Evolutionary conservation across 768 basidiomycete genomes (phyloP).

Genomic region (Mycena filopes): DNA sequence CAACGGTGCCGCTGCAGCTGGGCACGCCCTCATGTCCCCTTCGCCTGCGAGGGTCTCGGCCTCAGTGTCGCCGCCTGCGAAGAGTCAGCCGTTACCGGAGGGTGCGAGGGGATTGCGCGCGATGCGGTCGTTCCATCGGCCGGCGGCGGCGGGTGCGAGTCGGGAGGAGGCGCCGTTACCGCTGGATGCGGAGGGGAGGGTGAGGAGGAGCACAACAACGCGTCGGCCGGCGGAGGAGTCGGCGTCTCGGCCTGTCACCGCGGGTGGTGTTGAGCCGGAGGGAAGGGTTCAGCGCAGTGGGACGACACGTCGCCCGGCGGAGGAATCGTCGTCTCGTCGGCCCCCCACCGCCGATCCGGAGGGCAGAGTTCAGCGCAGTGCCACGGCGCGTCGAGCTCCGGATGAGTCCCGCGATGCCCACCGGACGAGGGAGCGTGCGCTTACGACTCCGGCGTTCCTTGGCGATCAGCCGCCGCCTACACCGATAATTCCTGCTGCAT

Average conservation of each 20-base stretch:
- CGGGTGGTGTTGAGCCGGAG: slow-evolving; percentile 31
- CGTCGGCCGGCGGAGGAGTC: slow-evolving; percentile 31
- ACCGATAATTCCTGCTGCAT: slow-evolving; percentile 5
- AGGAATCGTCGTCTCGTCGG: neutral
- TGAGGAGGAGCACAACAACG: slow-evolving; percentile 51
- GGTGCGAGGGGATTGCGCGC: slow-evolving; percentile 51
- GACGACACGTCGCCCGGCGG: slow-evolving; percentile 41
- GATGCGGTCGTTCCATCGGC: slow-evolving; percentile 72
- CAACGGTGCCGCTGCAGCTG: slow-evolving; percentile 31
- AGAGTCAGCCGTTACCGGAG: slow-evolving; percentile 35
- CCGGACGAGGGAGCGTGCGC: slow-evolving; percentile 12
- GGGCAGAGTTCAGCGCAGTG: slow-evolving; percentile 44
- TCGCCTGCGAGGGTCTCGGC: slow-evolving; percentile 5
- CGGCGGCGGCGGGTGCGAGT: slow-evolving; percentile 43
- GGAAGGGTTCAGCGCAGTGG: slow-evolving; percentile 48
- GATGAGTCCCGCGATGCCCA: slow-evolving; percentile 10
- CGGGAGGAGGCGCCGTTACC: slow-evolving; percentile 45
- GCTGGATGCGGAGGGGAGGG: slow-evolving; percentile 42
- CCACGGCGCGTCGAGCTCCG: slow-evolving; percentile 43
- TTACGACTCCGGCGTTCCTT: slow-evolving; percentile 18
- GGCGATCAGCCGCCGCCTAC: slow-evolving; percentile 16
- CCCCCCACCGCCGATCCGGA: neutral
- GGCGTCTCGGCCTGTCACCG: slow-evolving; percentile 16
- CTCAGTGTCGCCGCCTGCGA: slow-evolving; percentile 33
- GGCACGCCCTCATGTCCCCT: slow-evolving; percentile 14